These are phyloP conservation scores for Aeschynomene evenia DNA, from an alignment of 306 rosid genomes.

Conservation along the genomic window DNA sequence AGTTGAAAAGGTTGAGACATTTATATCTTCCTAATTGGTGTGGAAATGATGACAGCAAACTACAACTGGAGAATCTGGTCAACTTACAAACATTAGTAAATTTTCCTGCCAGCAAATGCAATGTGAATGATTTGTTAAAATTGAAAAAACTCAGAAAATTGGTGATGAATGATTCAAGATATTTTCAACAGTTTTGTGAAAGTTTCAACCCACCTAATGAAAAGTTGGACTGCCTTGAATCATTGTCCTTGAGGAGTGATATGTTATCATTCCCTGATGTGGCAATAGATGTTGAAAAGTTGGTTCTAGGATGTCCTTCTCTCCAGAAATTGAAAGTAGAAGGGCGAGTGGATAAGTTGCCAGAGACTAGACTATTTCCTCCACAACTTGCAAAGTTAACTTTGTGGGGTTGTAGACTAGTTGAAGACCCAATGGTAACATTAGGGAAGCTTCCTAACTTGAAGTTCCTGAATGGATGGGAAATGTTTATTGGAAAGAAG, in stretches of 20 bases:
- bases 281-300: conserved; percentile 28
- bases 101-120: conserved; percentile 45
- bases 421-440: conserved; percentile 42
- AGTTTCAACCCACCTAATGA: conserved; percentile 26
- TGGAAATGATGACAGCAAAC: conserved; percentile 8
- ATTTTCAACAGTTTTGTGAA: conserved; percentile 36
- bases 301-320: conserved; percentile 46
- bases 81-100: conserved; percentile 55
- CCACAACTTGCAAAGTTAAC: conserved; percentile 42
- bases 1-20: conserved; percentile 50
- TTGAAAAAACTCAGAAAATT: conserved; percentile 47
- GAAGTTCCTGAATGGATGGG: conserved; percentile 43
- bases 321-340: conserved; percentile 36
- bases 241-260: conserved; percentile 38
- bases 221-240: conserved; percentile 33
- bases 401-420: conserved; percentile 34
- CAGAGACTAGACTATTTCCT: conserved; percentile 2
- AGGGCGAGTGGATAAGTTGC: conserved; percentile 30
- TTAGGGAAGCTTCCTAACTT: conserved; percentile 46
- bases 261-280: conserved; percentile 45
- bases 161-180: conserved; percentile 44
- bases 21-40: conserved; percentile 60
- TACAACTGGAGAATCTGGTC: conserved; percentile 34
- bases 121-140: conserved; percentile 29
- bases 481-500: conserved; percentile 34